Evolutionary conservation across 2,329 filamentous ascomycete genomes (phyloP).

Genomic region (Rutstroemia sp.): DNA sequence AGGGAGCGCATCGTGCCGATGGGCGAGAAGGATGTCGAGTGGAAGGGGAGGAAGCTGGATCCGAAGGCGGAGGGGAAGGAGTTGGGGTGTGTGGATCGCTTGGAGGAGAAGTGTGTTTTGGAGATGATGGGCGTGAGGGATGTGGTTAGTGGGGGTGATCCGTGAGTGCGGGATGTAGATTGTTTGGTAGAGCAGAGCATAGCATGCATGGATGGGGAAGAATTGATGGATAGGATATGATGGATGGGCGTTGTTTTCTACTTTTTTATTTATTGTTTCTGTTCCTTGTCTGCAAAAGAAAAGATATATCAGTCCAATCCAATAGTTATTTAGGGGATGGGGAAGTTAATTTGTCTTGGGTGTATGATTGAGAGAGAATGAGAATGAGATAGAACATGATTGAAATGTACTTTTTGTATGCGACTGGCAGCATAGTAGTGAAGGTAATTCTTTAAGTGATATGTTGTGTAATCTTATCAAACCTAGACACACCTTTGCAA

Average conservation of each 20-base stretch:
- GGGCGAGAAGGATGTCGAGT: slow-evolving; percentile 63
- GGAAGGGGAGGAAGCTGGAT: slow-evolving; percentile 36
- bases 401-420: background rate
- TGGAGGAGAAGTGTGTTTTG: slow-evolving; percentile 69
- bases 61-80: slow-evolving; percentile 9
- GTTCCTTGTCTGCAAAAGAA: background rate
- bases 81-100: slow-evolving; percentile 37
- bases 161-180: background rate
- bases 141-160: slow-evolving; percentile 21
- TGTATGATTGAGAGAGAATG: slow-evolving; percentile 1
- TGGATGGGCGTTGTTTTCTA: background rate
- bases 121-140: slow-evolving; percentile 45
- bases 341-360: slow-evolving; percentile 1
- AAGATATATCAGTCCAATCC: too few species aligned
- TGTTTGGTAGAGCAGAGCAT: too few species aligned
- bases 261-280: too few species aligned
- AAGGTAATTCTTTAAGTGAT: too few species aligned
- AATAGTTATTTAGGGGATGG: background rate
- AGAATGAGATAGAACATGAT: background rate
- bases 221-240: background rate
- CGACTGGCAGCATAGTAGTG: background rate
- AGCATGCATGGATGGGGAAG: too few species aligned
- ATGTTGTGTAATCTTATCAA: too few species aligned
- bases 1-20: slow-evolving; percentile 67
- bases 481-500: too few species aligned